phyloP scores from a whole-genome alignment of 768 basidiomycete species.

The Boletales sp. region DNA sequence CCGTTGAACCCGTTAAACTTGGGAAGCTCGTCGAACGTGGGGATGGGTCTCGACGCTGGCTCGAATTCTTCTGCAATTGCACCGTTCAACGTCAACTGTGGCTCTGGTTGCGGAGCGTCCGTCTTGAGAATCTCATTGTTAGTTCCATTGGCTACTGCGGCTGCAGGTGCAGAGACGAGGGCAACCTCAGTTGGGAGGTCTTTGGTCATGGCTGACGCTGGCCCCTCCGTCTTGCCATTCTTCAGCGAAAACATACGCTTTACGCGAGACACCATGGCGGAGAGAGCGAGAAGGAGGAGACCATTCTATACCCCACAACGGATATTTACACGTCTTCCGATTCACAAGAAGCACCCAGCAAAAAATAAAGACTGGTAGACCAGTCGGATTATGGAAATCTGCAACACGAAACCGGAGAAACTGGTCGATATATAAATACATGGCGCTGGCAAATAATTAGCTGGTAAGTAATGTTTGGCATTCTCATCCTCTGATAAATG shows the following conservation, averaged over 20 bases:
- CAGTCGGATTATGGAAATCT: too few relatives aligned
- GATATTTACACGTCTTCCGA: constrained; percentile 3
- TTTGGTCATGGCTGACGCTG: background rate
- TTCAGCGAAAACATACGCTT: constrained; percentile 15
- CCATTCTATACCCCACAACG: background rate
- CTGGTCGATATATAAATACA: constrained; percentile 1
- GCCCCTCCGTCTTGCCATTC: background rate
- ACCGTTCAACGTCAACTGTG: too few relatives aligned
- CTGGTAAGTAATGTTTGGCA: constrained; percentile 9
- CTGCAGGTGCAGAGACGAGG: too few relatives aligned
- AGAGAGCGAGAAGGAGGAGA: background rate
- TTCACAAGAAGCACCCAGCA: too few relatives aligned
- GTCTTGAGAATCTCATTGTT: too few relatives aligned
- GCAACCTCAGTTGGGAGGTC: background rate
- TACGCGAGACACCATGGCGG: constrained; percentile 12
- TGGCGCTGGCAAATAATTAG: background rate
- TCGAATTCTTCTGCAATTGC: too few relatives aligned
- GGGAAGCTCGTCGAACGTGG: constrained; percentile 46
- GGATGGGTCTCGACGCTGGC: too few relatives aligned
- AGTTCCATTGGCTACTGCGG: too few relatives aligned
- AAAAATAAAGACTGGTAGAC: too few relatives aligned
- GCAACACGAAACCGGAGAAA: too few relatives aligned
- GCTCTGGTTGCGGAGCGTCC: too few relatives aligned
- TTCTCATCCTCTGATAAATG: constrained; percentile 67
- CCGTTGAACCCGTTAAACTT: constrained; percentile 42